Evolutionary conservation across 441 rosid species (phyloP), one percentile per base, ranked within the genome.

Genomic region (Omphalea diandra): DNA sequence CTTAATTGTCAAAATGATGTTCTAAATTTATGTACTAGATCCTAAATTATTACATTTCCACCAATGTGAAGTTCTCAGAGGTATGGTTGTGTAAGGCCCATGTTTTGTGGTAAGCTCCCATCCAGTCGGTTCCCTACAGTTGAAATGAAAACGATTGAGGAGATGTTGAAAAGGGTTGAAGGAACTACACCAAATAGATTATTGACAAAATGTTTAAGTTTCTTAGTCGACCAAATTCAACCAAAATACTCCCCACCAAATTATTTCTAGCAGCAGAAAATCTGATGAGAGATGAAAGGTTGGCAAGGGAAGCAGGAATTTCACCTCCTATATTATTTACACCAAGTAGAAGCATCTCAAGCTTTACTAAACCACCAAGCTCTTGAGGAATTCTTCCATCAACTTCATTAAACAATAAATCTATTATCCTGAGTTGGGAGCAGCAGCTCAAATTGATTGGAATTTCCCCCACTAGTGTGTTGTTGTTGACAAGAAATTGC

Each of bases 31-130:
- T n/a, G n/a, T n/a, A n/a, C n/a, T n/a, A n/a, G n/a, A n/a, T n/a
- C n/a, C n/a, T n/a, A n/a, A n/a, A n/a, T n/a, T n/a, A n/a, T n/a
- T n/a, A n/a, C 32, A 15, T 55, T 56, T 31, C 61, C 15, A 15
- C 11, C 35, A 12, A 56, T 56, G 38, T 35, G 38, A 35, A 35
- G 38, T 3, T 35, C 7, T 56, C 11, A 12, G 5, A 65, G 44
- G 20, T n/a, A 18, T 32, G 58, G 58, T 10, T 47, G 69, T n/a
- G 69, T 32, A 12, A 18, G n/a, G 43, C 69, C 69, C 1, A 65
- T 27, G 5, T 31, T 32, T 5, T 9, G 43, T 38, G 44, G 58
- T 31, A 65, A n/a, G n/a, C 15, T 27, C 17, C 40, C 54, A 17
- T 63, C 15, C 12, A 63, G 50, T 15, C 17, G 67, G 46, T 63